Conservation (phyloP, 1,284 basidiomycete species). For the Leccinum subfulvum region DNA sequence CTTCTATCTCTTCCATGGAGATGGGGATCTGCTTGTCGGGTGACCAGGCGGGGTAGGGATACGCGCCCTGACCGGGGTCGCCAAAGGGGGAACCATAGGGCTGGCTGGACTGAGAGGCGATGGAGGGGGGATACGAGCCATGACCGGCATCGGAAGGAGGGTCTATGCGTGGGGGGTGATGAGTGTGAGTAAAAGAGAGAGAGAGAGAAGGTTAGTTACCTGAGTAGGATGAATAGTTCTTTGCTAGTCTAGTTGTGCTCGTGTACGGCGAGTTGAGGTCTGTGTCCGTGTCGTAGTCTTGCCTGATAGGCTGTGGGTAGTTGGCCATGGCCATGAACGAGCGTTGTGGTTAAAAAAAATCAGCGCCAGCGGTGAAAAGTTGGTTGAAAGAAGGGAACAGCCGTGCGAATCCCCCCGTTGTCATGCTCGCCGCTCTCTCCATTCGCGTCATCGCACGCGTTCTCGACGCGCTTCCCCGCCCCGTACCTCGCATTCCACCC, state of each 20-base stretch:
- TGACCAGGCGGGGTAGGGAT: constrained; percentile 95
- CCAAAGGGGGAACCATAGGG: constrained; percentile 56
- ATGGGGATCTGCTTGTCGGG: constrained; percentile 93
- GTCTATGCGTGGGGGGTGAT: constrained; percentile 30
- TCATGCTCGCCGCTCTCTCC: constrained; percentile 22
- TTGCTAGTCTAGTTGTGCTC: constrained; percentile 35
- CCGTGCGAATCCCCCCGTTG: constrained; percentile 20
- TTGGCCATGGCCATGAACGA: constrained; percentile 27
- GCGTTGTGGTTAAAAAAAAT: constrained; percentile 16
- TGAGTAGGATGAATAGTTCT: constrained; percentile 28
- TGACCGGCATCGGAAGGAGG: constrained; percentile 45
- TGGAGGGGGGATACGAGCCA: constrained; percentile 49
- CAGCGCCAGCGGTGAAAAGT: constrained; percentile 26
- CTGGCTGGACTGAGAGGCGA: constrained; percentile 57
- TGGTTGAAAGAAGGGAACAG: not conserved
- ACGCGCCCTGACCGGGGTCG: constrained; percentile 57
- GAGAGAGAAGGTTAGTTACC: constrained; percentile 11
- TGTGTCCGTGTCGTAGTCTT: constrained; percentile 35
- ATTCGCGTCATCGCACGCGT: constrained; percentile 35
- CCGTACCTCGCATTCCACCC: constrained; percentile 11
- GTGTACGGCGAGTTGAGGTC: constrained; percentile 31
- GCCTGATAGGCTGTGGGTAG: constrained; percentile 35
- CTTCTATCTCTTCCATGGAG: constrained; percentile 98
- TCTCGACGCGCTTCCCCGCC: constrained; percentile 31
- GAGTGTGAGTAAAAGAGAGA: constrained; percentile 23